Percentiles rank a stretch among this genome's conserved stretches.
Evolutionary conservation across 1,139 yeast genomes (phyloP).

Genomic region (Saccharomyces hybrid): DNA sequence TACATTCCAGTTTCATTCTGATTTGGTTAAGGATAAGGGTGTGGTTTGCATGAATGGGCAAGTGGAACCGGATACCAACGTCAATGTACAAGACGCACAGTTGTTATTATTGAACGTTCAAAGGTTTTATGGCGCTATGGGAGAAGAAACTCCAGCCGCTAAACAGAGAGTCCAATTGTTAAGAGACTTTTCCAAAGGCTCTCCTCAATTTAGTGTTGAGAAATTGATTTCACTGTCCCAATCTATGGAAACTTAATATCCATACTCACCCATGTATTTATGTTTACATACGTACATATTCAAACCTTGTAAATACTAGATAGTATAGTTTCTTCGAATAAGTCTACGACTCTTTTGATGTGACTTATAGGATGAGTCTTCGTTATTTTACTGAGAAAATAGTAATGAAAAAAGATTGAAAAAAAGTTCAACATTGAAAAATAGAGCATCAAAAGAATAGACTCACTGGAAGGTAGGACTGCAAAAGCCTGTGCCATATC

Average conservation of each 20-base stretch:
- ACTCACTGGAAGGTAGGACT: background rate
- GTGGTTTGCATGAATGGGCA: constrained; percentile 82
- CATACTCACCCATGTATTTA: constrained; percentile 4
- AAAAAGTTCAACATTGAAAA: background rate
- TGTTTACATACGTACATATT: background rate
- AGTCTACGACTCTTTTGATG: background rate
- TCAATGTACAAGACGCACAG: constrained; percentile 63
- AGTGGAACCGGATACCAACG: constrained; percentile 62
- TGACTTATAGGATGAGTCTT: background rate
- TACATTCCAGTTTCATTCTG: constrained; percentile 79
- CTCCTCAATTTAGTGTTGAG: constrained; percentile 55
- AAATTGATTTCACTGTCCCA: constrained; percentile 64
- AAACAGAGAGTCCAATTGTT: constrained; percentile 50
- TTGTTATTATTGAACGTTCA: constrained; percentile 72
- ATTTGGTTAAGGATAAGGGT: constrained; percentile 53
- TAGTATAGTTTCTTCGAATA: background rate
- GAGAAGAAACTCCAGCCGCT: constrained; percentile 37
- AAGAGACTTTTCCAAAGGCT: constrained; percentile 62
- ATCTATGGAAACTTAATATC: constrained; percentile 47
- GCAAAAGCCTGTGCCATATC: background rate
- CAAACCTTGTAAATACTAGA: background rate
- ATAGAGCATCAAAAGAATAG: background rate
- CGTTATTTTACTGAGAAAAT: background rate
- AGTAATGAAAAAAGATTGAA: background rate
- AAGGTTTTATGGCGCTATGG: constrained; percentile 75